Percentiles rank a stretch among this genome's conserved stretches.
These are phyloP conservation scores for Alternaria solani DNA, from an alignment of 2,329 filamentous ascomycete genomes.

Conservation along the genomic window DNA sequence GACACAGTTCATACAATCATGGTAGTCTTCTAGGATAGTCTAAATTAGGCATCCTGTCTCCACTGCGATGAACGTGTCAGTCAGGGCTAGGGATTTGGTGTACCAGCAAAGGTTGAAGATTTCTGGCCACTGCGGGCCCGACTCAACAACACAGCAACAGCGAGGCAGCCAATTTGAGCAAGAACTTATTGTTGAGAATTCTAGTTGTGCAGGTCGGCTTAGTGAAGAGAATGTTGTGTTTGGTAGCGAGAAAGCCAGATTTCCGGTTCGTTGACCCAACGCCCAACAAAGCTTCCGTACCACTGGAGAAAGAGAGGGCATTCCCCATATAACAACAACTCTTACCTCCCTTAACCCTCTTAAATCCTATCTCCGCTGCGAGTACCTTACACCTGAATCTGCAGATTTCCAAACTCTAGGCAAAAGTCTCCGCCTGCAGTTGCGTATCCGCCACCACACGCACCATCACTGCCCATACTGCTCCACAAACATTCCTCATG, in stretches of 20 bases:
- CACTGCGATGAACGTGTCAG: too few relatives aligned
- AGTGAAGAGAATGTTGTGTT: not conserved
- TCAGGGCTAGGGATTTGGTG: too few relatives aligned
- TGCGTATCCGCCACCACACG: not conserved
- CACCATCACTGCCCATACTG: not conserved
- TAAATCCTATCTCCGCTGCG: not conserved
- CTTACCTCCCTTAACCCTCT: not conserved
- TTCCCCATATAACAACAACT: not conserved
- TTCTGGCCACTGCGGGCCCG: too few relatives aligned
- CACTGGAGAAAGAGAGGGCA: not conserved
- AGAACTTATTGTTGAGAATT: not conserved
- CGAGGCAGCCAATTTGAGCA: not conserved
- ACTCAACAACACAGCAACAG: not conserved
- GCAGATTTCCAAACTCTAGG: not conserved
- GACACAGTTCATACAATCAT: too few relatives aligned
- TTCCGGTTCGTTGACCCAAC: not conserved
- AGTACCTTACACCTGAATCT: not conserved
- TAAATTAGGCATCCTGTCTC: too few relatives aligned
- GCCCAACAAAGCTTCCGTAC: not conserved
- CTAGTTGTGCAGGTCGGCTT: accelerated
- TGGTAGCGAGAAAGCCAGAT: not conserved
- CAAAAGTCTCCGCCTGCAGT: not conserved
- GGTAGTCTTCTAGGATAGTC: too few relatives aligned
- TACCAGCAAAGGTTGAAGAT: too few relatives aligned
- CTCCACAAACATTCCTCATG: not conserved